Evolutionary conservation across 2,329 filamentous ascomycete genomes (phyloP), one percentile per base, ranked within the genome.

Genomic region (Elsinoe fawcettii): DNA sequence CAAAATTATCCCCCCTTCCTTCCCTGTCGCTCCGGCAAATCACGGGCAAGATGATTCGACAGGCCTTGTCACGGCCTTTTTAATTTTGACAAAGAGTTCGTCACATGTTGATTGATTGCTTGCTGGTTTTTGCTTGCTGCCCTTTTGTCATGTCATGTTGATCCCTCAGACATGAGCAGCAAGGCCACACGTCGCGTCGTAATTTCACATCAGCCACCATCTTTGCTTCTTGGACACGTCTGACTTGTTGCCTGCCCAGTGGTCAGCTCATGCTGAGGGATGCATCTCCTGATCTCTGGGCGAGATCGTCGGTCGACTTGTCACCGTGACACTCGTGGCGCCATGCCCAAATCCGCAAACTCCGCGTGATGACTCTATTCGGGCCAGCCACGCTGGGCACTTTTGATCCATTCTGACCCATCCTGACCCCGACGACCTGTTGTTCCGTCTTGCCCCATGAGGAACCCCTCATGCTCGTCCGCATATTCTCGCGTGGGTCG

Each of bases 111-210:
- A 49, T 49, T 49, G 27, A 30, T 16, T 23, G 23, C 22, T 30
- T 16, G 16, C 23, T 49, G n/a, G n/a, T n/a, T n/a, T n/a, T n/a
- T n/a, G n/a, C n/a, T n/a, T n/a, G 22, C 44, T 23, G 22, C 23
- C 18, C 22, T 30, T n/a, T 25, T 2, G 9, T 25, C 43, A 14
- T 5, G 11, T 6, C 11, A 25, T 30, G 44, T 32, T 30, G 41
- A 23, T 49, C 44, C n/a, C 9, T 37, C 34, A 5, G 34, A 37
- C 34, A 37, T 37, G 12, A 18, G 9, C 22, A 49, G 44, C 44
- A 49, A 49, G 44, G 27, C 44, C 12, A 34, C 44, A n/a, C 23
- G n/a, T 49, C 44, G 44, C 44, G n/a, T 30, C 44, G 27, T 34
- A 49, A 27, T 49, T 27, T 49, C 22, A 44, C 16, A n/a, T 44